Evolutionary conservation across 2,329 filamentous ascomycete genomes (phyloP).

Genomic region (Aureobasidium sp.): DNA sequence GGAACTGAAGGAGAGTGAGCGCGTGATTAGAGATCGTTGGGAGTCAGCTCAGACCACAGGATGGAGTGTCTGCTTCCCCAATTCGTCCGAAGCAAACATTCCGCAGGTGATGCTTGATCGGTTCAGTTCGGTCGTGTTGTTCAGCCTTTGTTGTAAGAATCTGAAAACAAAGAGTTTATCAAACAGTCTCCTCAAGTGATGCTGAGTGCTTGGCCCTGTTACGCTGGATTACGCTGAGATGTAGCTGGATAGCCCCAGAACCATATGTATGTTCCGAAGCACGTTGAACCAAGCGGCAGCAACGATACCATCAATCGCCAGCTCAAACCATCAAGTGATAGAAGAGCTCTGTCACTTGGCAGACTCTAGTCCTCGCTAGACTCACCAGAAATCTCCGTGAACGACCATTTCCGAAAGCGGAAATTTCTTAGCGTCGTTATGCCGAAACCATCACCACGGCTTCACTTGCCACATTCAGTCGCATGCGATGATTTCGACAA

Average conservation of each 20-base stretch:
- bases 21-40: no score
- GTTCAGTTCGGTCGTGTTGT: not conserved
- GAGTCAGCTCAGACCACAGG: no score
- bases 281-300: not conserved
- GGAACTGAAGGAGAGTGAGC: no score
- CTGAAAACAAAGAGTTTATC: no score
- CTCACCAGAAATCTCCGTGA: not conserved
- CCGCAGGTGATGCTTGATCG: not conserved
- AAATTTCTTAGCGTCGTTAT: not conserved
- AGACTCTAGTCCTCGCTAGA: not conserved
- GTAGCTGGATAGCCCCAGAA: not conserved
- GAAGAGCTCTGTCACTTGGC: no score
- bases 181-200: not conserved
- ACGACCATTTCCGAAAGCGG: not conserved
- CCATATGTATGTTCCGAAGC: not conserved
- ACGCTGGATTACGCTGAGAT: no score
- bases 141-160: no score
- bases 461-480: not conserved
- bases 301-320: not conserved
- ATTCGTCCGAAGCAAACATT: not conserved
- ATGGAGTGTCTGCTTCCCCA: not conserved
- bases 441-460: not conserved
- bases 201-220: not conserved
- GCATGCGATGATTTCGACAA: no score
- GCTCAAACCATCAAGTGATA: no score